Evolutionary conservation across 2,329 filamentous ascomycete genomes (phyloP).

Genomic region (Botryotinia globosa): DNA sequence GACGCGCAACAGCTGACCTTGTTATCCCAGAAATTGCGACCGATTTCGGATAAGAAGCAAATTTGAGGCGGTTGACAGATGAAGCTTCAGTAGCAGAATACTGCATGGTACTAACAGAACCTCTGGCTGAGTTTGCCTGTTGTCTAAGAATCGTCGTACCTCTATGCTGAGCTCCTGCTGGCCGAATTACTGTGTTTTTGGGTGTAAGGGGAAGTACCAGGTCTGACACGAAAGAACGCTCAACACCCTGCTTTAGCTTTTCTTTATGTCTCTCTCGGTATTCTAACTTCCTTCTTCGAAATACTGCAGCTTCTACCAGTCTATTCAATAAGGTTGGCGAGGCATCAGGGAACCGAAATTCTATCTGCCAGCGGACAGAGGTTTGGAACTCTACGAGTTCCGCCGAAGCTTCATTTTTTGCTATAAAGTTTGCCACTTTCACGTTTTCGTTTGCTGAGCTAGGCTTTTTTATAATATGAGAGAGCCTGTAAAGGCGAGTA

Average conservation of each 20-base stretch:
- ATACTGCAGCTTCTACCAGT: conserved; percentile 5
- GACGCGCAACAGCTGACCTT: background rate
- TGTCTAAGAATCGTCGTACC: background rate
- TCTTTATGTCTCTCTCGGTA: conserved; percentile 13
- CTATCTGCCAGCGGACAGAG: conserved; percentile 9
- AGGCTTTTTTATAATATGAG: background rate
- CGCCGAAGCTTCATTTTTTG: background rate
- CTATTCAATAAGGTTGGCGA: background rate
- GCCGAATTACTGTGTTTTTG: background rate
- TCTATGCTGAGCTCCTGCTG: background rate
- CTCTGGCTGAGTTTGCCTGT: background rate
- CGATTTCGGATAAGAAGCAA: conserved; percentile 15
- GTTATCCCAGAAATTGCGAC: conserved; percentile 3
- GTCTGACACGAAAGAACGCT: background rate
- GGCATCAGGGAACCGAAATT: background rate
- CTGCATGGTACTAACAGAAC: background rate
- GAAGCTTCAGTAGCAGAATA: conserved; percentile 17
- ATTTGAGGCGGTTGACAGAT: conserved; percentile 8
- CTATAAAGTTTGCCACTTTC: conserved; percentile 6
- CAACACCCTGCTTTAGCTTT: conserved; percentile 8
- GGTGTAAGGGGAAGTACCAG: background rate
- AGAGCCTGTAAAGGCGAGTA: conserved; percentile 4
- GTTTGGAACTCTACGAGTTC: background rate
- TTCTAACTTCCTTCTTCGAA: conserved; percentile 9
- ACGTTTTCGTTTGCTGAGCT: conserved; percentile 7